Base-by-base conservation (phyloP, 2,329 filamentous ascomycete species). In the Fusarium torulosum region DNA sequence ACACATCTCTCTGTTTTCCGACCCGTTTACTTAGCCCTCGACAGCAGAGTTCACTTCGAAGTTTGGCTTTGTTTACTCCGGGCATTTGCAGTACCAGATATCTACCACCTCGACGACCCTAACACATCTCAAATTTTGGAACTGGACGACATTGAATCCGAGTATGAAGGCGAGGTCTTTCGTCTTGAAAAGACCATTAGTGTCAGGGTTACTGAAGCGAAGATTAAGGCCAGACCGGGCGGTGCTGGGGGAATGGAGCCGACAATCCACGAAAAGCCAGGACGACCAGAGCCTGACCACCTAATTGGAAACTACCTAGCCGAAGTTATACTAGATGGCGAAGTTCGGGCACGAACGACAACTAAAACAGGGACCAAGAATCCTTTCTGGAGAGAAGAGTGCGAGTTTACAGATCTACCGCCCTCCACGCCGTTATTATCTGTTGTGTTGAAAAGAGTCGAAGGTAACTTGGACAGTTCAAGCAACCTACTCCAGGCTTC, bases 1-100 rank as follows among this genome's bases (percentile, higher is more conserved):
- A 91, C 88, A 4, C 86, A 91, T 19, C 83, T 95, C 56, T 91
- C 91, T 8, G 87, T 95, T 27, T 90, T 93, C 60, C 89, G 92
- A n/a, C 95, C 96, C 0, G 90, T 98, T 35, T 97, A 97, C 75
- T 83, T 99, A 33, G 91, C 93, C 5, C 80, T 97, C 43, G 95
- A 98, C 71, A 94, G 88, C 25, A 88, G 94, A 41, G 89, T 97
- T 8, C 84, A 97, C n/a, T 97, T 96, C 73, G 96, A 99, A 76
- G 96, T 97, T 14, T 99, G 96, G 96, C 95, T 97, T 73, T 94
- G 97, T 8, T 82, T 99, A 11, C 79, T 99, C 29, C 88, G 95
- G 65, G 94, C 95, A 1, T 97, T 97, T 77, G 93, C 95, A 1
- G 90, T 97, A 44, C 95, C 96, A 0, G 94, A 97, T 72, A 84